These are phyloP conservation scores for Saccharomycopsis sp. DNA, from an alignment of 805 yeast genomes.

Conservation along the genomic window DNA sequence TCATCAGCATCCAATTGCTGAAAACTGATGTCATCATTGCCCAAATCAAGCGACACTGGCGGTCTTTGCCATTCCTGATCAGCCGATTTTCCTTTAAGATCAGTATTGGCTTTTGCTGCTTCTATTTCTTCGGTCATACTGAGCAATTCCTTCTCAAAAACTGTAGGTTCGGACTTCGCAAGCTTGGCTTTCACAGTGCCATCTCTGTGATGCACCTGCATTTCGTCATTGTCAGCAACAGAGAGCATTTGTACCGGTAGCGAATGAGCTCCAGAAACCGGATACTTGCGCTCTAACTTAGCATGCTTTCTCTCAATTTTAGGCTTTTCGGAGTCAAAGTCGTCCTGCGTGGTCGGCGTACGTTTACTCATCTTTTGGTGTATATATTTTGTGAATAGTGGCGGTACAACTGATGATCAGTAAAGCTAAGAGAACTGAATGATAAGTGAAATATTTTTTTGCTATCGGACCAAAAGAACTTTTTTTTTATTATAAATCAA, in stretches of 20 bases:
- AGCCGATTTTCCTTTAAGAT: slow-evolving; percentile 19
- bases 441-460: not conserved
- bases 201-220: slow-evolving; percentile 10
- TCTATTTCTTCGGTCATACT: slow-evolving; percentile 36
- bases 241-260: slow-evolving; percentile 11
- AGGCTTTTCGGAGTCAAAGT: not conserved
- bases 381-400: not conserved
- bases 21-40: slow-evolving; percentile 51
- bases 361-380: not conserved
- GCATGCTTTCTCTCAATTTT: slow-evolving; percentile 6
- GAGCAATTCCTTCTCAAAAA: slow-evolving; percentile 47
- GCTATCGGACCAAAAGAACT: no score
- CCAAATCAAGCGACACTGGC: slow-evolving; percentile 43
- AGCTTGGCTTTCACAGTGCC: not conserved
- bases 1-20: slow-evolving; percentile 97
- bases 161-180: slow-evolving; percentile 34
- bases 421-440: not conserved
- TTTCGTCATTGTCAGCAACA: not conserved
- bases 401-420: not conserved
- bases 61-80: slow-evolving; percentile 52
- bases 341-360: not conserved
- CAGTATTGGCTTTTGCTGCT: slow-evolving; percentile 16
- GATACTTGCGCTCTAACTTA: slow-evolving; percentile 10
- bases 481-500: no score
- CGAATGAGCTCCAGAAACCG: slow-evolving; percentile 19